Conservation (phyloP, 2,329 filamentous ascomycete species). For the Cercospora zeina region DNA sequence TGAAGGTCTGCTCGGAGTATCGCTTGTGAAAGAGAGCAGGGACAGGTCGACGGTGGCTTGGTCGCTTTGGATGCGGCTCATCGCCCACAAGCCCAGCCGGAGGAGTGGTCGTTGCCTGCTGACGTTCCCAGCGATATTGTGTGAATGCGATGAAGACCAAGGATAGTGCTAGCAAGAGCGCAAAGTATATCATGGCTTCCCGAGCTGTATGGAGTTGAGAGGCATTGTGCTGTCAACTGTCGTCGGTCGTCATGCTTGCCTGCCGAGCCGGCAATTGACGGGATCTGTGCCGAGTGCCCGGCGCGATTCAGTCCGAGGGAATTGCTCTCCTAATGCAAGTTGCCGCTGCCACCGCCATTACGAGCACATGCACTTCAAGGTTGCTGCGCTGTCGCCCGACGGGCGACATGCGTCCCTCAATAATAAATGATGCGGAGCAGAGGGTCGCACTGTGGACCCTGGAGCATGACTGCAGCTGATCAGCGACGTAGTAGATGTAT, state of each 20-base stretch:
- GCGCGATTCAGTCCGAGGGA: constrained; percentile 2
- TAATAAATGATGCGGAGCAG: constrained; percentile 9
- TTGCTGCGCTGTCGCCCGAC: constrained; percentile 2
- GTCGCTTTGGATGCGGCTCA: constrained; percentile 27
- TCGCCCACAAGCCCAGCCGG: not conserved
- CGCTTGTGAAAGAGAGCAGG: constrained; percentile 55
- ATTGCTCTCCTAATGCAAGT: not conserved
- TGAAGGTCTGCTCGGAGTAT: constrained; percentile 61
- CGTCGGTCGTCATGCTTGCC: not conserved
- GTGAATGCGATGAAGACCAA: not conserved
- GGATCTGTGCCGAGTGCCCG: not conserved
- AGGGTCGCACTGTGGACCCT: constrained; percentile 8
- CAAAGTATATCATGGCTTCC: not conserved
- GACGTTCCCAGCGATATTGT: not conserved
- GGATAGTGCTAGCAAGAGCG: not conserved
- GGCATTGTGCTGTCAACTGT: not conserved
- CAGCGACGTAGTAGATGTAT: constrained; percentile 1
- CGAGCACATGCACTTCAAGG: not conserved
- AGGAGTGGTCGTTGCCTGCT: not conserved
- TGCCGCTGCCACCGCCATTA: not conserved
- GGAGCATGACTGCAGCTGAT: not conserved
- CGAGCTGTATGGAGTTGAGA: constrained; percentile 5
- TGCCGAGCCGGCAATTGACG: constrained; percentile 8
- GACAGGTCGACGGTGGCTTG: constrained; percentile 25
- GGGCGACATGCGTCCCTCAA: constrained; percentile 12